Evolutionary conservation across 1,139 yeast genomes (phyloP).

Genomic region (Casaregolazyma lundiana): DNA sequence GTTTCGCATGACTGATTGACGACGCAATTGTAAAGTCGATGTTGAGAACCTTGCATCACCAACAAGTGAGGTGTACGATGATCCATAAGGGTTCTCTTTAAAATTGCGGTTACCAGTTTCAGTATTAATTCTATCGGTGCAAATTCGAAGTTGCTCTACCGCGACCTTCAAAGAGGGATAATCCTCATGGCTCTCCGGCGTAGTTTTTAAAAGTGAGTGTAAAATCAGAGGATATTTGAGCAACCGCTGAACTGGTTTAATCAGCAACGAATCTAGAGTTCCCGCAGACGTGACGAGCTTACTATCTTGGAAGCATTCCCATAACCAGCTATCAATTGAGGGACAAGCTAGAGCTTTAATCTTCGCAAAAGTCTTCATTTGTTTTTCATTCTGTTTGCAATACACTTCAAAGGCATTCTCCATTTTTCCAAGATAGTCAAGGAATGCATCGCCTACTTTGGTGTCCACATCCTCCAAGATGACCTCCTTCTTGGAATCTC

Average conservation of each 20-base stretch:
- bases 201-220: constrained; percentile 27
- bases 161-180: constrained; percentile 29
- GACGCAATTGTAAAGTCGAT: background rate
- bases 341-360: constrained; percentile 28
- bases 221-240: constrained; percentile 39
- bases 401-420: constrained; percentile 32
- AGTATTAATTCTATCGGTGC: constrained; percentile 30
- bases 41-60: background rate
- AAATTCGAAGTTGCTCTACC: constrained; percentile 21
- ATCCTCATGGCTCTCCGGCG: constrained; percentile 32
- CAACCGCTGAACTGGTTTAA: constrained; percentile 42
- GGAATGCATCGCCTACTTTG: constrained; percentile 31
- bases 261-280: constrained; percentile 39
- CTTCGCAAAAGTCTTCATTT: constrained; percentile 29
- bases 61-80: background rate
- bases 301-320: constrained; percentile 27
- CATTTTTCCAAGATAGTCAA: constrained; percentile 30
- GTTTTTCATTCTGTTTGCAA: constrained; percentile 31
- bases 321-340: constrained; percentile 31
- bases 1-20: background rate
- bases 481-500: constrained; percentile 12
- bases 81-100: background rate
- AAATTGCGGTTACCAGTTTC: constrained; percentile 5
- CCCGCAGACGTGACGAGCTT: constrained; percentile 35
- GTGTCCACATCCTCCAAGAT: constrained; percentile 28